These are phyloP conservation scores for Trichoderma oligosporum DNA, from an alignment of 2,329 filamentous ascomycete genomes.

Conservation along the genomic window DNA sequence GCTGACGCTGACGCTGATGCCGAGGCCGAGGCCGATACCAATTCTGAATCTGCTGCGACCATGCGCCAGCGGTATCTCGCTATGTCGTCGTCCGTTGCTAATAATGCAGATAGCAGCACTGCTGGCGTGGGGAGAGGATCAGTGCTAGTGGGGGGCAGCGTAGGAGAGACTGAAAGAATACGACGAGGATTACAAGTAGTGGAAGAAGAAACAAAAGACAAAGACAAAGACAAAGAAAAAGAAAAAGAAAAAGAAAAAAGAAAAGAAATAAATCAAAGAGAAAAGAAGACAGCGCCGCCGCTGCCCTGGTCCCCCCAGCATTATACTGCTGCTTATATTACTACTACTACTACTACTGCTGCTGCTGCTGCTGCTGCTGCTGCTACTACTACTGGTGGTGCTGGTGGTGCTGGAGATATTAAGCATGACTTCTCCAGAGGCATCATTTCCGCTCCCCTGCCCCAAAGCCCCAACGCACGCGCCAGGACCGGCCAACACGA, in stretches of 20 bases:
- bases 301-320: conserved; percentile 6
- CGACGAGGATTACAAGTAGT: not conserved
- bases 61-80: conserved; percentile 17
- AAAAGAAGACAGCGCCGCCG: conserved; percentile 3
- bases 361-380: not conserved
- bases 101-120: too few relatives aligned
- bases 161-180: not conserved
- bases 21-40: too few relatives aligned
- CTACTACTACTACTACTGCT: not conserved
- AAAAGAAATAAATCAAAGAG: not conserved
- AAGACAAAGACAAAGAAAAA: not conserved
- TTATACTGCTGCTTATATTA: not conserved
- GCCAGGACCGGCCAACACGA: conserved; percentile 19
- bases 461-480: conserved; percentile 19
- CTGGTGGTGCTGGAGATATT: not conserved
- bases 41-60: conserved; percentile 1
- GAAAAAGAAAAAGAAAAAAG: not conserved
- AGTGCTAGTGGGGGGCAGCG: not conserved
- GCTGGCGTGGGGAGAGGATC: not conserved
- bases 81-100: conserved; percentile 18
- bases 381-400: not conserved
- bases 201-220: not conserved
- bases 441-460: conserved; percentile 15
- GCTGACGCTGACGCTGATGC: too few relatives aligned
- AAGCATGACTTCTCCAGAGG: conserved; percentile 16